A percentile compares a stretch with the other conserved stretches of the same genome.
Evolutionary conservation across 495 filamentous ascomycete species (phyloP).

Genomic region (Trypethelium eluteriae): DNA sequence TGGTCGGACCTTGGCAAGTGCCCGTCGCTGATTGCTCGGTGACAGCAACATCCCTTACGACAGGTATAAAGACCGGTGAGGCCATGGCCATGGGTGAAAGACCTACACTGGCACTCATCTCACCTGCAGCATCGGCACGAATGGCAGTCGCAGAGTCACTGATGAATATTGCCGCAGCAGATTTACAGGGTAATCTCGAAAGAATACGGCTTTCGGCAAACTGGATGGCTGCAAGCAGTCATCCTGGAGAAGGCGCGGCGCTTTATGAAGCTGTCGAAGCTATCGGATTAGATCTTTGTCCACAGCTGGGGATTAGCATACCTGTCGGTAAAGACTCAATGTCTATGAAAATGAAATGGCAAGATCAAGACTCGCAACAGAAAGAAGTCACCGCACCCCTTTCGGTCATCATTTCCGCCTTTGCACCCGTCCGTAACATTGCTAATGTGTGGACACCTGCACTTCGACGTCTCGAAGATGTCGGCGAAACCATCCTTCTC

Average conservation of each 20-base stretch:
- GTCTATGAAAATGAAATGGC: slow-evolving; percentile 98
- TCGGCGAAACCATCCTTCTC: slow-evolving; percentile 81
- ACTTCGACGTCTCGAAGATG: slow-evolving; percentile 71
- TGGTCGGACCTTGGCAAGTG: slow-evolving; percentile 95
- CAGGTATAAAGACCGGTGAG: slow-evolving; percentile 72
- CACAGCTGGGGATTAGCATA: slow-evolving; percentile 77
- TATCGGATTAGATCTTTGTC: slow-evolving; percentile 80
- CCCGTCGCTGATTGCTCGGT: slow-evolving; percentile 91
- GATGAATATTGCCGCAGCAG: slow-evolving; percentile 83
- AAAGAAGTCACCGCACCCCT: slow-evolving; percentile 90
- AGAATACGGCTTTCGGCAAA: slow-evolving; percentile 86
- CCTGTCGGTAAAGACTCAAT: slow-evolving; percentile 97
- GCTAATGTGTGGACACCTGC: slow-evolving; percentile 88
- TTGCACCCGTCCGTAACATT: slow-evolving; percentile 71
- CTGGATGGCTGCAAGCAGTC: slow-evolving; percentile 95
- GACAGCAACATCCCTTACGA: slow-evolving; percentile 69
- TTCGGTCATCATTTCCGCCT: slow-evolving; percentile 83
- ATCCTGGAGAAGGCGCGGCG: slow-evolving; percentile 87
- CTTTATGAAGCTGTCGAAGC: slow-evolving; percentile 93
- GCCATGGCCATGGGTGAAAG: slow-evolving; percentile 97
- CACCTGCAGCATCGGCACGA: slow-evolving; percentile 80
- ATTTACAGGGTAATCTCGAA: slow-evolving; percentile 66
- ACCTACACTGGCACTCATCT: slow-evolving; percentile 83
- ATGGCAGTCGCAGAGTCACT: slow-evolving; percentile 96
- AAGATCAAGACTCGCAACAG: slow-evolving; percentile 57